Base-by-base conservation (phyloP, 371 early-diverging fungal species). In the Sporodiniella umbellata region DNA sequence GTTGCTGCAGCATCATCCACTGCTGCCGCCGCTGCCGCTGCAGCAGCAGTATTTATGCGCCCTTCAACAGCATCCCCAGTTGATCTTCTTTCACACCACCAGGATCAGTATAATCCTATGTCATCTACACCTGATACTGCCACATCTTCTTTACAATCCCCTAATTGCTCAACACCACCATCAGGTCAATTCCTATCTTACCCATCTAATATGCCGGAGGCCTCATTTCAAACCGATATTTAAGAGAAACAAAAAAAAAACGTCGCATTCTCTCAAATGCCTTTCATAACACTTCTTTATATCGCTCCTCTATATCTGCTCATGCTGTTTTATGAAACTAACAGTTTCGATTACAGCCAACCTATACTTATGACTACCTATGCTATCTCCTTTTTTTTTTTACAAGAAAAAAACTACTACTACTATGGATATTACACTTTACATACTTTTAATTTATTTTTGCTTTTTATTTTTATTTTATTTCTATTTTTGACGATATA, bases 11-110 rank as follows among this genome's bases (percentile, higher is more conserved):
- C 42, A 14, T 25, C 51, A 18, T 28, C 33, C 22, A 33, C 52
- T 3, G 44, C 45, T 10, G 44, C 33, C 23, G 44, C 45, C 5
- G 52, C 44, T 15, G 43, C 44, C 15, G 45, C 46, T 10, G 45
- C 49, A 11, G 48, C 59, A 8, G 59, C 59, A 15, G 60, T 54
- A 15, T 43, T 60, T 23, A 60, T 60, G 60, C 45, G 54, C 15
- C 54, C 60, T 23, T 54, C 60, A 6, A 38, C 37, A 14, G 40
- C 17, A 1, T 35, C 45, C n/a, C 39, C 51, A 7, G 21, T 28
- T 4, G 60, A 54, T 23, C 25, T 60, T 22, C 18, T 60, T 3
- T 51, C 51, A 11, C 60, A 59, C 48, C 54, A 54, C 25, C 48
- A 52, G 22, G 50, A 49, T 12, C 39, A 37, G 1, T 49, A 17